phyloP scores from a whole-genome alignment of 2,329 filamentous ascomycete genomes.

The Thelonectria blattea region DNA sequence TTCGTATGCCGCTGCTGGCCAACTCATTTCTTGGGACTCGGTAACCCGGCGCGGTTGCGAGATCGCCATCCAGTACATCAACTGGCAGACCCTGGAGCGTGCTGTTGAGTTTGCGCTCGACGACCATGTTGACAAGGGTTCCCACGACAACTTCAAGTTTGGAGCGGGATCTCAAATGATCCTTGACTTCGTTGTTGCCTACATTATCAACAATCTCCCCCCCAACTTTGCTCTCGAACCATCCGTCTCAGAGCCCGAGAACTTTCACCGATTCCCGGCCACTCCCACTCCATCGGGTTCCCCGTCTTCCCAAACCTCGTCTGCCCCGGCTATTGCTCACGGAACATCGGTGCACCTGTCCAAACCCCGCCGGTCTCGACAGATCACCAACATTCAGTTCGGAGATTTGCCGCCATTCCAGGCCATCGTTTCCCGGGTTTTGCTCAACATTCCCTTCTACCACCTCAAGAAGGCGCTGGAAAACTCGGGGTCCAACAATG shows the following conservation, averaged over 20 bases:
- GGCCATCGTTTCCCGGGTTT: conserved; percentile 65
- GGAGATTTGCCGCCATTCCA: conserved; percentile 64
- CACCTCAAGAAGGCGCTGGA: conserved; percentile 71
- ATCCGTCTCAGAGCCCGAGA: conserved; percentile 43
- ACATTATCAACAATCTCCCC: conserved; percentile 66
- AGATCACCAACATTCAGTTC: conserved; percentile 71
- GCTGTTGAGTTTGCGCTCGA: conserved; percentile 65
- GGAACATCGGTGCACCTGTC: conserved; percentile 46
- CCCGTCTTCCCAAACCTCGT: conserved; percentile 18
- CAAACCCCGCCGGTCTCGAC: conserved; percentile 52
- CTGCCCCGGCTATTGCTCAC: conserved; percentile 42
- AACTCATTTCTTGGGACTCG: conserved; percentile 60
- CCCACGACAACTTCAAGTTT: conserved; percentile 53
- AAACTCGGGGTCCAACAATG: conserved; percentile 57
- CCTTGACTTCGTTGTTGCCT: conserved; percentile 61
- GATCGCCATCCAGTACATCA: conserved; percentile 62
- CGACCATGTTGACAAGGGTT: conserved; percentile 42
- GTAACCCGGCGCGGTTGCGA: conserved; percentile 65
- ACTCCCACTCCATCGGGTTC: conserved; percentile 22
- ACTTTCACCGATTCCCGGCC: conserved; percentile 49
- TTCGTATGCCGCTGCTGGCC: conserved; percentile 68
- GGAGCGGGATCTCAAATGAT: conserved; percentile 62
- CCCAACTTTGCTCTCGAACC: conserved; percentile 64
- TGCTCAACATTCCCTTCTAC: conserved; percentile 73
- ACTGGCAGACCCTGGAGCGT: conserved; percentile 67